These are phyloP conservation scores for Cocos nucifera DNA, from an alignment of 176 grass and related monocot genomes.

Conservation along the genomic window DNA sequence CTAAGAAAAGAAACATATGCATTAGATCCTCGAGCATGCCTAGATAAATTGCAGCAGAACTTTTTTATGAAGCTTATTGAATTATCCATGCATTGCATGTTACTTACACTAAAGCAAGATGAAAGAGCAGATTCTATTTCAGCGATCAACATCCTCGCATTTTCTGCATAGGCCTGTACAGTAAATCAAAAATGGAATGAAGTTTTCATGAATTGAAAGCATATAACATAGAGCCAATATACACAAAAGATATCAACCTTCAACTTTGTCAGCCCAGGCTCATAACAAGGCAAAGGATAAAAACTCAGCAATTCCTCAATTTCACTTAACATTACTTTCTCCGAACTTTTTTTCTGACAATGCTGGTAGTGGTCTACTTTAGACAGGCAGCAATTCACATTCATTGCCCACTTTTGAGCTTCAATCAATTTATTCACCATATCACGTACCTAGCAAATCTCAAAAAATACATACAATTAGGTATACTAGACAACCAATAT, in stretches of 20 bases:
- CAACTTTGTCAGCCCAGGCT: conserved; percentile 41
- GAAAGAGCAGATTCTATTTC: conserved; percentile 63
- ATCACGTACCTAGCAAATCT: conserved; percentile 51
- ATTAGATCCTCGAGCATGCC: no score
- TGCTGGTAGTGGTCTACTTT: conserved; percentile 41
- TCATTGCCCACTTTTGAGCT: conserved; percentile 52
- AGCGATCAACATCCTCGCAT: conserved; percentile 46
- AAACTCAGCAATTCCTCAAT: conserved; percentile 50
- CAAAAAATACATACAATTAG: conserved; percentile 19
- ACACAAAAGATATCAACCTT: conserved; percentile 35
- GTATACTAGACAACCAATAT: conserved; percentile 5
- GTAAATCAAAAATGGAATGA: conserved; percentile 20
- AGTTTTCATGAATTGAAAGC: neutral
- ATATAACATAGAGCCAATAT: conserved; percentile 1
- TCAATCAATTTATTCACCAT: conserved; percentile 50
- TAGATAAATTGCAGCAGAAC: neutral
- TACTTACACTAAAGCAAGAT: conserved; percentile 53
- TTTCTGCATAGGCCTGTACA: conserved; percentile 42
- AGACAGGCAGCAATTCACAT: conserved; percentile 39
- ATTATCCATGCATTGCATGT: neutral
- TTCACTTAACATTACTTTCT: conserved; percentile 61
- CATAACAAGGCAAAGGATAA: conserved; percentile 30
- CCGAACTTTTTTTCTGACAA: conserved; percentile 21
- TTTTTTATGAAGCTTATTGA: neutral
- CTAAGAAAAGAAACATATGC: no score